These are phyloP conservation scores for Mycena filopes DNA, from an alignment of 768 basidiomycete species.

Conservation along the genomic window DNA sequence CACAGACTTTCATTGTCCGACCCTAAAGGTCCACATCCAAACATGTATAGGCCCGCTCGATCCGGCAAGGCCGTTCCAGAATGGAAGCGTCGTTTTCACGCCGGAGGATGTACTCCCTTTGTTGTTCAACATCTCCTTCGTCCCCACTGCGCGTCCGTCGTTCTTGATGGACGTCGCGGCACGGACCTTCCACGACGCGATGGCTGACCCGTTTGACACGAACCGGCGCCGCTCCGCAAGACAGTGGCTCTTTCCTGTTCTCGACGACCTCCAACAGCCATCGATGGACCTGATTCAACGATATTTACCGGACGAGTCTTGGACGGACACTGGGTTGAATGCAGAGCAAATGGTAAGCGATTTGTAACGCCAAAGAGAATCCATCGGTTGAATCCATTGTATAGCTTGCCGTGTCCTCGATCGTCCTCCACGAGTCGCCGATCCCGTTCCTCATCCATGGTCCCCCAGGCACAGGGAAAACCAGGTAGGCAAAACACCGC, in stretches of 20 bases:
- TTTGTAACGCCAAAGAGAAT: no score
- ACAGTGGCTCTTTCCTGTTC: slow-evolving; percentile 59
- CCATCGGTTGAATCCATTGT: neutral
- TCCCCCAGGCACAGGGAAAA: slow-evolving; percentile 65
- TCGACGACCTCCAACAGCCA: slow-evolving; percentile 40
- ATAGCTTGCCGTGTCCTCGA: slow-evolving; percentile 56
- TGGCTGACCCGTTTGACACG: slow-evolving; percentile 30
- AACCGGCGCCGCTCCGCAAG: slow-evolving; percentile 43
- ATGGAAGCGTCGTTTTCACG: slow-evolving; percentile 38
- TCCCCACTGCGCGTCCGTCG: slow-evolving; percentile 55
- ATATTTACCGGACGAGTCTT: slow-evolving; percentile 46
- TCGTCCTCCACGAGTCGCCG: slow-evolving; percentile 55
- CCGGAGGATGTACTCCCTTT: slow-evolving; percentile 51
- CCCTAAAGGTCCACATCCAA: slow-evolving; percentile 53
- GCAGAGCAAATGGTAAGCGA: slow-evolving; percentile 54
- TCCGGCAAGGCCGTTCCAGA: slow-evolving; percentile 15
- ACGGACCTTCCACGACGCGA: slow-evolving; percentile 39
- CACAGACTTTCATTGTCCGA: slow-evolving; percentile 53
- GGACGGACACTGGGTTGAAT: slow-evolving; percentile 60
- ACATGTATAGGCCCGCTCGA: slow-evolving; percentile 40
- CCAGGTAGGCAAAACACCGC: slow-evolving; percentile 44
- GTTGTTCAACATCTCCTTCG: slow-evolving; percentile 59
- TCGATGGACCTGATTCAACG: slow-evolving; percentile 36
- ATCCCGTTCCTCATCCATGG: slow-evolving; percentile 61
- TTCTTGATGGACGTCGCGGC: slow-evolving; percentile 57